phyloP scores from a whole-genome alignment of 768 basidiomycete genomes.

The Chalciporus sphaerocephalus region DNA sequence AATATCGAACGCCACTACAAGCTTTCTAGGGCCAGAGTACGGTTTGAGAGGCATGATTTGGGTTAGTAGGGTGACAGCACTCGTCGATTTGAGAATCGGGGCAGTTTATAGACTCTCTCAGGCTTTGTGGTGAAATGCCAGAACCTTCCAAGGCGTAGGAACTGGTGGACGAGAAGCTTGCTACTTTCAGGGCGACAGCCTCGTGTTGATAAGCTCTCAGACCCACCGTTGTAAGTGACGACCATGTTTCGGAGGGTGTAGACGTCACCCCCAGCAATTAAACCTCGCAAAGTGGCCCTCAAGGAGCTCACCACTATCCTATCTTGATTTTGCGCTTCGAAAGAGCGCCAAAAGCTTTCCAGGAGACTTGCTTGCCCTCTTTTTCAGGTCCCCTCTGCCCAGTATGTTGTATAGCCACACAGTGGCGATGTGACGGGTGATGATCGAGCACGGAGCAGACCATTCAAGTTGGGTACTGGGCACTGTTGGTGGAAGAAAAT shows the following conservation, averaged over 20 bases:
- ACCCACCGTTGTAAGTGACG: background rate
- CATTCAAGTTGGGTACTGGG: no score
- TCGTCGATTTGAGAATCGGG: background rate
- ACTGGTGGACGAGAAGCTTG: background rate
- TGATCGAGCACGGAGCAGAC: no score
- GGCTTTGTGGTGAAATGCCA: background rate
- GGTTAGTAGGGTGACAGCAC: background rate
- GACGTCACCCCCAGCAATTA: background rate
- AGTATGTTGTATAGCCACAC: background rate
- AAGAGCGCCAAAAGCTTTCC: background rate
- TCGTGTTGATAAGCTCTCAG: constrained; percentile 1
- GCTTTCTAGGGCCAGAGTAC: constrained; percentile 18
- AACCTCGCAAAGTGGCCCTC: background rate
- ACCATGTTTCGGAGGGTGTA: background rate
- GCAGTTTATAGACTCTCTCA: background rate
- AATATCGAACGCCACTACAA: constrained; percentile 45
- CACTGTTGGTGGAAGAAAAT: no score
- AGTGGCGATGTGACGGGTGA: no score
- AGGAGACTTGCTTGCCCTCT: background rate
- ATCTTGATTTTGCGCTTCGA: background rate
- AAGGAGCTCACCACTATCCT: background rate
- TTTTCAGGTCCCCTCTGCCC: background rate
- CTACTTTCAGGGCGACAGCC: background rate
- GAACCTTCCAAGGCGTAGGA: background rate
- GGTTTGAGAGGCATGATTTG: constrained; percentile 7